Evolutionary conservation across 139 green algal species (phyloP).

Genomic region (Asterochloris sp.): DNA sequence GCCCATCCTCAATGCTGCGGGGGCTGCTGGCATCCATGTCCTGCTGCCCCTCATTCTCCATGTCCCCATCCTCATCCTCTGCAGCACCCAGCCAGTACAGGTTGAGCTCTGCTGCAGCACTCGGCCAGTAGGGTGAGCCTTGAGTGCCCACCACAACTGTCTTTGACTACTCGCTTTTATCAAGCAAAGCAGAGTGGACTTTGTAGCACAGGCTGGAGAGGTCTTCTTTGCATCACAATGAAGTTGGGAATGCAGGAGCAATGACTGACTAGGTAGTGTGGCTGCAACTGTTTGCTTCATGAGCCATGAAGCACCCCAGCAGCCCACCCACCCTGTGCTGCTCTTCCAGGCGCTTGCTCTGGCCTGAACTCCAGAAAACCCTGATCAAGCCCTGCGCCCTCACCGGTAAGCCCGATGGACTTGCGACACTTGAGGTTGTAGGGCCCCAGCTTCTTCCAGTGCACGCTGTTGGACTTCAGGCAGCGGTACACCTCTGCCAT

Average conservation of each 20-base stretch:
- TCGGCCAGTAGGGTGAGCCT: too few species aligned
- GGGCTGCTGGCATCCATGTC: conserved; percentile 1
- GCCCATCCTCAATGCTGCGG: conserved; percentile 3
- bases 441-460: conserved; percentile 91
- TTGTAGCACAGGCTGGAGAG: too few species aligned
- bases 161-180: too few species aligned
- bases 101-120: too few species aligned
- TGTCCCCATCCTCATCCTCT: background rate
- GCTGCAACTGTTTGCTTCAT: background rate
- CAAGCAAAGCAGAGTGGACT: too few species aligned
- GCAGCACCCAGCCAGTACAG: too few species aligned
- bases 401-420: conserved; percentile 14
- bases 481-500: conserved; percentile 78
- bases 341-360: background rate
- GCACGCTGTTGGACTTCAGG: conserved; percentile 37
- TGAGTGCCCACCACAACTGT: too few species aligned
- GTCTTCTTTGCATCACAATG: too few species aligned
- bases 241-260: background rate
- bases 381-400: too few species aligned
- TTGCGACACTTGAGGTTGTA: conserved; percentile 94
- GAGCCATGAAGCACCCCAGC: background rate
- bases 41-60: conserved; percentile 8
- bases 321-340: background rate
- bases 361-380: too few species aligned
- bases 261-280: background rate